Evolutionary conservation across 345 rosid genomes (phyloP).

Genomic region (Hirschfeldia incana): DNA sequence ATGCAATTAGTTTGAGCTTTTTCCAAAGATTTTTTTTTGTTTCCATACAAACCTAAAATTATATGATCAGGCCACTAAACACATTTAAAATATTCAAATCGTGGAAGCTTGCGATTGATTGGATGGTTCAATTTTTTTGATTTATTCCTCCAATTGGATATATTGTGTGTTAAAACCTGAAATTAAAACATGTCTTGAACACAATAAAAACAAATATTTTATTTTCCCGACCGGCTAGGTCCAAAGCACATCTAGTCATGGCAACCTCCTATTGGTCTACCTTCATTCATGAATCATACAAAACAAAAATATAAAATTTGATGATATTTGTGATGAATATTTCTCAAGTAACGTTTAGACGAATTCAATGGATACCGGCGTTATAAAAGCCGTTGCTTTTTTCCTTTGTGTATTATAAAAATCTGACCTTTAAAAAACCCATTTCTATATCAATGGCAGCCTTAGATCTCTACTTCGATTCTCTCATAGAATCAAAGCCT

Average conservation of each 20-base stretch:
- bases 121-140: neutral
- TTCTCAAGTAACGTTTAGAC: neutral
- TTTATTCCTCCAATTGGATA: neutral
- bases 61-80: neutral
- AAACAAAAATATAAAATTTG: neutral
- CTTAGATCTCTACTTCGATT: slow-evolving; percentile 52
- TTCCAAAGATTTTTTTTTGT: neutral
- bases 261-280: neutral
- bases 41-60: neutral
- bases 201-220: neutral
- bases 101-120: neutral
- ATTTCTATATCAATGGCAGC: slow-evolving; percentile 42
- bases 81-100: neutral
- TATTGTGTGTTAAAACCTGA: neutral
- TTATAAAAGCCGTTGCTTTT: slow-evolving; percentile 43
- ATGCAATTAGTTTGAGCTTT: neutral
- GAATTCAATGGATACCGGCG: slow-evolving; percentile 14
- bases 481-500: slow-evolving; percentile 51
- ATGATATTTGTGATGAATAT: neutral
- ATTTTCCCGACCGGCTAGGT: neutral
- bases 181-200: slow-evolving; percentile 20
- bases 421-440: neutral
- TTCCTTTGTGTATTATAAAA: slow-evolving; percentile 34
- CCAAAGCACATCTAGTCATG: slow-evolving; percentile 8
- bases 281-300: neutral